Evolutionary conservation across 2,329 filamentous ascomycete species (phyloP), one percentile per base, ranked within the genome.

Genomic region (Pseudogymnoascus sp.): DNA sequence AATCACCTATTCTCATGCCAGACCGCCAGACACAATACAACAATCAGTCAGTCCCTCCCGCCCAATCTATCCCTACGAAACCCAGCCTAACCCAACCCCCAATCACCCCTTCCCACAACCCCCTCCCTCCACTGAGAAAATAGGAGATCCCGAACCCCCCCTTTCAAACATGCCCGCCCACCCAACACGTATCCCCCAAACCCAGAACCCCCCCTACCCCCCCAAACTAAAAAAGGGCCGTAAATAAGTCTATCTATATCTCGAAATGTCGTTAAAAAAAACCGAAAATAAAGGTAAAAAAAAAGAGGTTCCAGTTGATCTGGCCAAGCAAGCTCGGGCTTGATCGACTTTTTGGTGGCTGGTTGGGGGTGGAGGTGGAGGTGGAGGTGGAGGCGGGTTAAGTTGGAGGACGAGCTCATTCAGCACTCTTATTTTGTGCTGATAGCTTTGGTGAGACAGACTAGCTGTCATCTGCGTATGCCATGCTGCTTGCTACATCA

Each of bases 201-300:
- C 39, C 39, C 39, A 11, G 39, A 42, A 11, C 2, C 14, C 37
- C 39, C n/a, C 39, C 16, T 18, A 6, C 37, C 39, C 39, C 39
- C 40, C 16, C 16, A 47, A 47, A 47, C 18, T 26, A 14, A 23
- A 23, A 47, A 47, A 23, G 40, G 42, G 42, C 42, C 42, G 42
- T 26, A 47, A 47, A 47, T 47, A 47, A 47, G 42, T 47, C 42
- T 47, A 47, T 47, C 42, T 47, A 47, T 47, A 23, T 47, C 42
- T 47, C 42, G 42, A 47, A 47, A 47, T 47, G 42, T 45, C 40
- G 40, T 47, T 47, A 47, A 47, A 23, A 47, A 47, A 26, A 47
- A 42, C 39, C 16, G 42, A 23, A 47, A 47, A 47, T 14, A 12
- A 45, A 45, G 40, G 7, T 21, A 21, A 21, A 23, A 45, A 45